Conservation (phyloP, 208 protist genomes). For the Balamuthia mandrillaris region DNA sequence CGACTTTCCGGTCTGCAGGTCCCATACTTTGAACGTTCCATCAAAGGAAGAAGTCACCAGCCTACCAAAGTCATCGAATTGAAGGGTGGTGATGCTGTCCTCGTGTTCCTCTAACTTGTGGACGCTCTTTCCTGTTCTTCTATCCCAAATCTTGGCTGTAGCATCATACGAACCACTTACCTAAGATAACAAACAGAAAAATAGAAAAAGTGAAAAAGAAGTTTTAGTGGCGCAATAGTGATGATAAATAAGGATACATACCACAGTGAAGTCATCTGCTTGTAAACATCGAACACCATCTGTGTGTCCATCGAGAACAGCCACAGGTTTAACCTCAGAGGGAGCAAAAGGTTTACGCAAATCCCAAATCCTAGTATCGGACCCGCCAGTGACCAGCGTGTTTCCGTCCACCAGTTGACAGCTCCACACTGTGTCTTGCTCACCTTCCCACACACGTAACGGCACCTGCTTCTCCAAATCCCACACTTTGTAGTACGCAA, state of each 20-base stretch:
- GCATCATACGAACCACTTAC: conserved; percentile 34
- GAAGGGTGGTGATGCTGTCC: conserved; percentile 39
- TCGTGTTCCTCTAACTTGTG: conserved; percentile 5
- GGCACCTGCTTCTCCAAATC: conserved; percentile 21
- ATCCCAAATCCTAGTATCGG: not conserved
- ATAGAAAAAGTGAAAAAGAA: too few species aligned
- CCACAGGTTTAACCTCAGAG: not conserved
- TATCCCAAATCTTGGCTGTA: conserved; percentile 10
- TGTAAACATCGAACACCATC: conserved; percentile 35
- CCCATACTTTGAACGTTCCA: conserved; percentile 29
- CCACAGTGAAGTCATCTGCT: not conserved
- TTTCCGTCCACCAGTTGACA: conserved; percentile 25
- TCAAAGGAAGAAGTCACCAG: conserved; percentile 40
- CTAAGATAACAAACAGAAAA: not conserved
- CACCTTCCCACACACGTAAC: not conserved
- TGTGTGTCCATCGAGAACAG: conserved; percentile 13
- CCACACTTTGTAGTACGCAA: conserved; percentile 1
- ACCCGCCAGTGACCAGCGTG: conserved; percentile 16
- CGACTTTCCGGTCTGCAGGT: not conserved
- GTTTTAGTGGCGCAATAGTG: not conserved
- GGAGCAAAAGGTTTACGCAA: not conserved
- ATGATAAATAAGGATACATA: not conserved
- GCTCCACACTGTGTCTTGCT: conserved; percentile 37
- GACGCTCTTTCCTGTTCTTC: not conserved
- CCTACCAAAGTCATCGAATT: conserved; percentile 22